These are phyloP conservation scores for Trichoderma koningiopsis DNA, from an alignment of 2,329 filamentous ascomycete species.

Conservation along the genomic window DNA sequence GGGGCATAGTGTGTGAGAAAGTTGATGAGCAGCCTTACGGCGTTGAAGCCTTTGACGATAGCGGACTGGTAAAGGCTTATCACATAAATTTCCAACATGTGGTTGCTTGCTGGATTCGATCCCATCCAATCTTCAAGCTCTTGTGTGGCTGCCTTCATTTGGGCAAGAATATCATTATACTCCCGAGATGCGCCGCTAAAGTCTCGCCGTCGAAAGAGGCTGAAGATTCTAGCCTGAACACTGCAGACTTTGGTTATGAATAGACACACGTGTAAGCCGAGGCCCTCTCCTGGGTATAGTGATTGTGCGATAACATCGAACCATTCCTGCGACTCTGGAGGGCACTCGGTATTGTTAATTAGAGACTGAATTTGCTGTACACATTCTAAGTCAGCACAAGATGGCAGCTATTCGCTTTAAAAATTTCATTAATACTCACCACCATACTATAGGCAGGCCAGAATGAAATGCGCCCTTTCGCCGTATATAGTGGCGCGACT, in stretches of 20 bases:
- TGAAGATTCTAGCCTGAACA: conserved; percentile 35
- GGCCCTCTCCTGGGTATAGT: conserved; percentile 33
- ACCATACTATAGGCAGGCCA: conserved; percentile 45
- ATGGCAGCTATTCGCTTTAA: neutral
- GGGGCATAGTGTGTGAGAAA: conserved; percentile 39
- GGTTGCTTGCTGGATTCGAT: conserved; percentile 11
- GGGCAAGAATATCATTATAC: conserved; percentile 34
- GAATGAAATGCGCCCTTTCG: conserved; percentile 37
- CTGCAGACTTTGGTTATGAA: conserved; percentile 36
- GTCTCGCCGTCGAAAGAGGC: conserved; percentile 35
- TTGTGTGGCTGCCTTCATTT: conserved; percentile 34
- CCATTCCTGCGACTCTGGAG: conserved; percentile 43
- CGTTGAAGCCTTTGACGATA: conserved; percentile 41
- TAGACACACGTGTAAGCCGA: conserved; percentile 34
- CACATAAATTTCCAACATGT: conserved; percentile 37
- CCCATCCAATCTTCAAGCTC: conserved; percentile 29
- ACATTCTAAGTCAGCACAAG: conserved; percentile 25
- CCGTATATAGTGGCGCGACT: conserved; percentile 31
- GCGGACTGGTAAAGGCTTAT: conserved; percentile 38
- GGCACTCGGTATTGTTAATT: conserved; percentile 38
- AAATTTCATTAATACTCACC: conserved; percentile 34
- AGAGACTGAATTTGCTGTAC: conserved; percentile 44
- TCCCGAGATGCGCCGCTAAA: conserved; percentile 34
- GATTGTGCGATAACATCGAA: conserved; percentile 36
- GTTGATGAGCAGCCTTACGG: conserved; percentile 39